Conservation (phyloP, 1,284 basidiomycete genomes). For the Melampsora larici-populina region DNA sequence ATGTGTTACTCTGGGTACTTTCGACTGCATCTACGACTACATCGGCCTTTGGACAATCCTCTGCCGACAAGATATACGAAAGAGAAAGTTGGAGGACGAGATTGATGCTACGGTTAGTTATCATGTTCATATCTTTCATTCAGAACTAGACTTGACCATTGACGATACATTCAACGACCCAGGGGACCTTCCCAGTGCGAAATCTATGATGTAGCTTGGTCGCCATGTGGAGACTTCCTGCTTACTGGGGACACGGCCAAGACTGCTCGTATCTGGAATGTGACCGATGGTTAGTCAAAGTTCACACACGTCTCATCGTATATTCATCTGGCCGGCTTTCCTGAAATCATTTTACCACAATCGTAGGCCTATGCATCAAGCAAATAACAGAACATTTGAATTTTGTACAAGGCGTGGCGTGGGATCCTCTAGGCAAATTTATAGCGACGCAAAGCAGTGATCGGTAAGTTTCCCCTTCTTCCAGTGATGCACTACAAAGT, state of each 20-base stretch:
- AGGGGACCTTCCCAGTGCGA: constrained; percentile 58
- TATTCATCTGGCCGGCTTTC: not conserved
- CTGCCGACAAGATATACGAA: constrained; percentile 33
- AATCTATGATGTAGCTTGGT: constrained; percentile 97
- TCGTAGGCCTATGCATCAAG: constrained; percentile 60
- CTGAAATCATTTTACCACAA: not conserved
- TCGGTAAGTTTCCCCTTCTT: constrained; percentile 57
- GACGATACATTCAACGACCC: constrained; percentile 41
- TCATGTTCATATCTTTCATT: not conserved
- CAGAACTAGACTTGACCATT: not conserved
- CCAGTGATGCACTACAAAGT: constrained; percentile 40
- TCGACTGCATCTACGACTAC: constrained; percentile 17
- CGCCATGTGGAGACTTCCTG: constrained; percentile 87
- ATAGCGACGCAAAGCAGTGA: constrained; percentile 92
- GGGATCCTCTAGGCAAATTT: constrained; percentile 92
- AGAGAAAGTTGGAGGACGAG: constrained; percentile 42
- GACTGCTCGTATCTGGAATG: constrained; percentile 77
- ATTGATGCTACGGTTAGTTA: constrained; percentile 38
- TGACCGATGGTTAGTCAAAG: constrained; percentile 64
- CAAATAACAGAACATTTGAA: constrained; percentile 86
- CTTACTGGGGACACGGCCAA: constrained; percentile 96
- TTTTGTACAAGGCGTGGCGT: constrained; percentile 92
- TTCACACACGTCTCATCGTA: not conserved
- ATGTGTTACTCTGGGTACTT: constrained; percentile 41
- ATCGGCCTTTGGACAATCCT: constrained; percentile 31